Base-by-base conservation (phyloP, 2,329 filamentous ascomycete genomes). In the Drechmeria coniospora region DNA sequence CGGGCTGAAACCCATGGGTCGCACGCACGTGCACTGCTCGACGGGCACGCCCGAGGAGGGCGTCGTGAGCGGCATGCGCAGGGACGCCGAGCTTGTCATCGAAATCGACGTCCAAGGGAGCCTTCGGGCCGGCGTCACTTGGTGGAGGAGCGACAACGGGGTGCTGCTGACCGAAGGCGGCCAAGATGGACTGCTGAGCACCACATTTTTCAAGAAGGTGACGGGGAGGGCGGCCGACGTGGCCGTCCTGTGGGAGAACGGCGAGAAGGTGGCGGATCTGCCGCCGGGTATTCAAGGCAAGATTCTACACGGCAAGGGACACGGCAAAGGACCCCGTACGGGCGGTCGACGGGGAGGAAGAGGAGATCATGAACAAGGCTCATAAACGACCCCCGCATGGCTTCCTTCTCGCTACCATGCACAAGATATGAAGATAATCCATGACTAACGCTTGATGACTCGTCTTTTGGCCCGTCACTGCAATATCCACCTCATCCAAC, bases 21-120 rank as follows among this genome's bases (percentile, higher is more conserved):
- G 90, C 29, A 92, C 79, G 36, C 87, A 95, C 45, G 77, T 95
- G 16, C 90, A 98, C 54, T 93, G 90, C 47, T 80, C 81, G 2
- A 71, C 73, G 5, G 83, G 81, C 0, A 57, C 86, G 9, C 74
- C 79, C 2, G 28, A 16, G 22, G 54, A 53, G 9, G 51, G 45
- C 3, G 79, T 86, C 2, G 67, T 87, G 15, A 83, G 76, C 21
- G 84, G 84, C 1, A 92, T 92, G 80, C 63, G 87, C 14, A 61
- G 44, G 38, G 82, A 73, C 47, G 79, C 80, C 5, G 77, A 90
- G 53, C 54, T 92, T 22, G 45, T 93, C 36, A 65, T 94, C 16
- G 81, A 81, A 52, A 58, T 92, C 31, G 74, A 93, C 52, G 54
- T 92, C 16, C 54, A 60, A 49, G 59, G 59, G 43, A 76, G 81